Evolutionary conservation across 805 yeast species (phyloP), one percentile per base, ranked within the genome.

Genomic region (Cyberlindnera mycetangii): DNA sequence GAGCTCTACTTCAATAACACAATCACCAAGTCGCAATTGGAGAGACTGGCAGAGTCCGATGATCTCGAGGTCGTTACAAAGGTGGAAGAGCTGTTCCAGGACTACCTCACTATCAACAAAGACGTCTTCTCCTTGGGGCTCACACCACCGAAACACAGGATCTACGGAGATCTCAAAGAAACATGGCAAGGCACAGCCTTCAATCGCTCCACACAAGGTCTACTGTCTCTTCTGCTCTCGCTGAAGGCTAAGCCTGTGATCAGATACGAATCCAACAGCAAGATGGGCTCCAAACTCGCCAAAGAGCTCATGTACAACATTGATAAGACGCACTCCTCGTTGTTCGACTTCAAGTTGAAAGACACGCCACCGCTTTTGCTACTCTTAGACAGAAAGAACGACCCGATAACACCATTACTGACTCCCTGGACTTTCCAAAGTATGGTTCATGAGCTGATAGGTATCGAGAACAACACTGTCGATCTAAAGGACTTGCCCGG

Each of bases 351-450:
- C 58, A 71, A 80, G 31, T 60, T 64, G 20, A 66, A 68, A 46
- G 95, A 87, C 58, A 68, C 82, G 0, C 79, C 89, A 1, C 95
- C 97, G 1, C 57, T 85, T 7, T 65, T 95, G 37, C 64, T 93
- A 11, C 70, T 93, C 2, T 59, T 93, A 38, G 98, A 93, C 64
- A 73, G 99, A 42, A 78, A 81, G 46, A 85, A 79, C 58, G 99
- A 93, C 65, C 97, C 99, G 2, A 71, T 92, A 12, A 92, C 99
- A 0, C 97, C 99, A 1, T 72, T 93, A 24, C 67, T 93, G 39
- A 79, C 84, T 32, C 99, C 98, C 2, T 93, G 99, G 99, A 90
- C 99, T 1, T 93, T 89, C 65, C 98, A 92, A 61, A 86, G 97
- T 2, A 92, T 93, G 98, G 88, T 93, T 15, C 96, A 92, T 62